Percentiles rank a stretch among this genome's conserved stretches.
Evolutionary conservation across 495 filamentous ascomycete genomes (phyloP).

Genomic region (Entonaema liquescens): DNA sequence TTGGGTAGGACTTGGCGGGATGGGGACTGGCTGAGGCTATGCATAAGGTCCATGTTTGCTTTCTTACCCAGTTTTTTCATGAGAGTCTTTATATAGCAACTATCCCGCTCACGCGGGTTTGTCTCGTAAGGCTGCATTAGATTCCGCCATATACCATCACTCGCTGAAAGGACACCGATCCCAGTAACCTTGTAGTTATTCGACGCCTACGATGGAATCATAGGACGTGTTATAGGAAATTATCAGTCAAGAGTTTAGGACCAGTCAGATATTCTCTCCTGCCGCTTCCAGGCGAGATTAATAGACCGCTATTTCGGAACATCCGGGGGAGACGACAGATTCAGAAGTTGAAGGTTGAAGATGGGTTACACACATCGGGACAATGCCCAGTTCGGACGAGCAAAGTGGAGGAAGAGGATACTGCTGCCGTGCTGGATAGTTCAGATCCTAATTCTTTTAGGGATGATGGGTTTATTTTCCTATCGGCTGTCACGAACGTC

Average conservation of each 20-base stretch:
- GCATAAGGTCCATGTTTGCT: conserved; percentile 11
- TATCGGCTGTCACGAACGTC: conserved; percentile 56
- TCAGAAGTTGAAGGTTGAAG: conserved; percentile 17
- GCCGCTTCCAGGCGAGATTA: background rate
- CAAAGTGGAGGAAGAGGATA: conserved; percentile 52
- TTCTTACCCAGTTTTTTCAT: conserved; percentile 17
- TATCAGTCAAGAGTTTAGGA: background rate
- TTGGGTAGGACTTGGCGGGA: conserved; percentile 21
- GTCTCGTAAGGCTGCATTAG: conserved; percentile 17
- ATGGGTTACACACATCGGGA: conserved; percentile 50
- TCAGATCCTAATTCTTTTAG: conserved; percentile 51
- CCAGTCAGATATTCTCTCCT: background rate
- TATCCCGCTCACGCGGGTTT: conserved; percentile 7
- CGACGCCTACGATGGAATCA: background rate
- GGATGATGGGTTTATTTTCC: conserved; percentile 58
- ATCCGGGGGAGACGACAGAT: background rate
- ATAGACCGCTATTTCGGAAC: background rate
- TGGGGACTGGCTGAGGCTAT: conserved; percentile 36
- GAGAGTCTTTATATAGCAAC: conserved; percentile 30
- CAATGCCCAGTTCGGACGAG: conserved; percentile 53
- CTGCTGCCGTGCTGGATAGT: conserved; percentile 53
- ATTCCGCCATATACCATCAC: conserved; percentile 4
- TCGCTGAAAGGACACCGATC: background rate
- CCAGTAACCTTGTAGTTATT: background rate
- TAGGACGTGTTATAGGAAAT: background rate